Base-by-base conservation (phyloP, 306 rosid species). In the Clitoria ternatea region DNA sequence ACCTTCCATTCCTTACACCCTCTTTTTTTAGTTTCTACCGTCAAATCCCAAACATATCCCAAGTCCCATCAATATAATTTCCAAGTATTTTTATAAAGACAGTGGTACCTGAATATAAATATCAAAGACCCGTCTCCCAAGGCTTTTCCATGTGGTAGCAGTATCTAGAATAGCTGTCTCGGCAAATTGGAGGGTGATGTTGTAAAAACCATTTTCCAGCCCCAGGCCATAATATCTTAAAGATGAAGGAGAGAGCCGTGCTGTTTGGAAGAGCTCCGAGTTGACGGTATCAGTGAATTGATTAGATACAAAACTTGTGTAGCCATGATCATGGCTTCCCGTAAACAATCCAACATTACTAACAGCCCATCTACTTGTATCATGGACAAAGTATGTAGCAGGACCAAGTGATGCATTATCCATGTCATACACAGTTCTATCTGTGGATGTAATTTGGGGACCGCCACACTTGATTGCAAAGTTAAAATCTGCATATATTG, bases 191-290 rank as follows among this genome's bases (percentile, higher is more conserved):
- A 92, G 96, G 54, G 72, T 79, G 26, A 92, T 77, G 27, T 77
- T 87, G 76, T 92, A 89, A 72, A 73, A 60, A 1, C 96, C 94
- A 62, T 89, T 87, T 54, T 89, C 71, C 33, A 89, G 83, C 30
- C 98, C 94, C 45, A 89, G 33, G 8, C 98, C 96, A 72, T 79
- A 87, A 80, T 92, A 89, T 80, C 98, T 82, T 37, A 92, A 54
- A 14, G 98, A 92, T 29, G 96, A 92, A 73, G 96, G 76, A 56
- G 98, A 89, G 42, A 89, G 39, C 12, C 98, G 78, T 10, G 85
- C 82, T 29, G 92, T 84, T 78, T 92, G 94, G 42, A 85, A 89
- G 54, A 89, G 77, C 75, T 81, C 94, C 0, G 92, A 0, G 45
- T 86, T 69, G 53, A 83, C 7, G 56, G 90, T 70, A 39, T 50